Conservation (phyloP, 1,284 basidiomycete species). For the Naganishia sp. region DNA sequence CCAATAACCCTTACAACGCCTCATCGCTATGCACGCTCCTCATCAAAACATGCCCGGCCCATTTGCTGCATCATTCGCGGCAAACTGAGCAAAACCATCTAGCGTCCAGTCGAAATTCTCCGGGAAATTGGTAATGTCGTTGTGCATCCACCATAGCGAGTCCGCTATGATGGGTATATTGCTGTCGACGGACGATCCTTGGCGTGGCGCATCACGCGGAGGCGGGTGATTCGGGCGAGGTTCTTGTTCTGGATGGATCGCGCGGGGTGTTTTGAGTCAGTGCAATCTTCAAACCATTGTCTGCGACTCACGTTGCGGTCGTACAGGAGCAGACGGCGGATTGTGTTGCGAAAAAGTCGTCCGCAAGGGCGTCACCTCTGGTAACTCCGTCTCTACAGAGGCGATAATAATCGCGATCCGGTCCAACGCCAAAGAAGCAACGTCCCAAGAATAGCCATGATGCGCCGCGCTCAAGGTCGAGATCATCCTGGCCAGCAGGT, state of each 20-base stretch:
- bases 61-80: conserved; percentile 15
- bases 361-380: conserved; percentile 19
- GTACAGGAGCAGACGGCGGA: conserved; percentile 10
- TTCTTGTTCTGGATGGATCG: background rate
- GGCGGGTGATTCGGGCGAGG: background rate
- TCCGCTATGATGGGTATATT: conserved; percentile 12
- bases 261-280: background rate
- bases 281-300: background rate
- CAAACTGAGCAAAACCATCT: conserved; percentile 25
- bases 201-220: background rate
- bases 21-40: background rate
- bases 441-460: conserved; percentile 40
- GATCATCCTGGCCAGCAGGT: conserved; percentile 31
- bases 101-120: conserved; percentile 25
- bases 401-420: conserved; percentile 37
- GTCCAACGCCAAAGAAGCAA: conserved; percentile 40
- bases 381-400: conserved; percentile 7
- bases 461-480: conserved; percentile 32
- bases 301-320: conserved; percentile 7
- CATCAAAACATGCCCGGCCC: conserved; percentile 11
- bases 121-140: conserved; percentile 25
- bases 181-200: background rate
- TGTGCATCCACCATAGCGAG: conserved; percentile 27
- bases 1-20: too few species aligned
- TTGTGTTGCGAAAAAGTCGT: conserved; percentile 21